Percentiles rank a stretch among this genome's conserved stretches.
Conservation (phyloP, 768 basidiomycete genomes). For the Pleurotus sapidus region DNA sequence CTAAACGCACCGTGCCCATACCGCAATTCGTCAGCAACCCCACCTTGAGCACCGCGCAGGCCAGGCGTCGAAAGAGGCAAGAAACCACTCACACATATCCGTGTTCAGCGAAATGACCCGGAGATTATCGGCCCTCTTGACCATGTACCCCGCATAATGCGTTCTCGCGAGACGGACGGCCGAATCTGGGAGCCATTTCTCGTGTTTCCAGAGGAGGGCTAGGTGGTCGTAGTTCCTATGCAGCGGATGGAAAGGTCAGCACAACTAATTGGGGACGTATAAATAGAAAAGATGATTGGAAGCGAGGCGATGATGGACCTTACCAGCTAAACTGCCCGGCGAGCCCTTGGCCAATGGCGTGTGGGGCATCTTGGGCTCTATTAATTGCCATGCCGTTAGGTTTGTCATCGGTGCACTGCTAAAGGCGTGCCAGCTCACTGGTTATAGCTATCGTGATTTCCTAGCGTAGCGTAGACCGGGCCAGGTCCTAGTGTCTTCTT, state of each 20-base stretch:
- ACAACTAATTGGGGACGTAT: background rate
- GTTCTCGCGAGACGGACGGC: slow-evolving; percentile 55
- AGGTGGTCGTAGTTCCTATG: slow-evolving; percentile 77
- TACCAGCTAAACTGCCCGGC: slow-evolving; percentile 68
- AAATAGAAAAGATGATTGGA: background rate
- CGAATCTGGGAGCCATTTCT: slow-evolving; percentile 63
- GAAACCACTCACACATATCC: slow-evolving; percentile 56
- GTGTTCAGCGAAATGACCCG: slow-evolving; percentile 76
- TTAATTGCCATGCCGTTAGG: background rate
- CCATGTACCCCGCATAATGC: slow-evolving; percentile 75
- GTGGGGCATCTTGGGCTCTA: slow-evolving; percentile 61
- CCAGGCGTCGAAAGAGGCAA: background rate
- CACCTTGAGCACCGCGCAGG: slow-evolving; percentile 5
- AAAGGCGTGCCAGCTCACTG: slow-evolving; percentile 35
- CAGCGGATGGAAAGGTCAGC: background rate
- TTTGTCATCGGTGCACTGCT: too few species aligned
- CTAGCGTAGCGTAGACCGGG: slow-evolving; percentile 73
- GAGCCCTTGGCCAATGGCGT: slow-evolving; percentile 50
- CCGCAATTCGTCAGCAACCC: background rate
- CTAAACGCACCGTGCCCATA: slow-evolving; percentile 13
- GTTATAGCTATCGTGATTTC: slow-evolving; percentile 77
- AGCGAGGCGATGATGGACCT: slow-evolving; percentile 6
- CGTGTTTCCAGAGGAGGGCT: slow-evolving; percentile 65
- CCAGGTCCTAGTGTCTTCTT: slow-evolving; percentile 58
- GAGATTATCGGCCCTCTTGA: slow-evolving; percentile 61